phyloP scores from a whole-genome alignment of 371 early-diverging fungal genomes.

The Lichtheimia hyalospora region DNA sequence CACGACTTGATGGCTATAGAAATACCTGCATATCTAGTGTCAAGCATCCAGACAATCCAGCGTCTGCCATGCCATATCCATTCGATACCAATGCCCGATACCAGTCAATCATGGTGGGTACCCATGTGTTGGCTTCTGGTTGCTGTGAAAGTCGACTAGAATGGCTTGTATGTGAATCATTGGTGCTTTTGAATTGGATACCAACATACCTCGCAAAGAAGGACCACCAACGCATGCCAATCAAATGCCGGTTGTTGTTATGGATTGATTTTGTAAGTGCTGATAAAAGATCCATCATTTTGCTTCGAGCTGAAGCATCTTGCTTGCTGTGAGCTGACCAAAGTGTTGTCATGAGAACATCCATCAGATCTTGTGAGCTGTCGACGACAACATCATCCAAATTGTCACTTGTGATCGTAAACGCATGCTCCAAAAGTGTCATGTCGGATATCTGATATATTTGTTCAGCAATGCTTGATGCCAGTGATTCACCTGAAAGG shows the following conservation, averaged over 20 bases:
- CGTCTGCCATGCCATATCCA: neutral
- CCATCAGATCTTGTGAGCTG: constrained; percentile 26
- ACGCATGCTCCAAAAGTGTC: neutral
- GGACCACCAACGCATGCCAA: constrained; percentile 46
- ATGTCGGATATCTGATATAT: neutral
- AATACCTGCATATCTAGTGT: constrained; percentile 30
- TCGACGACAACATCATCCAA: constrained; percentile 17
- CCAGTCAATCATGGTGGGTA: constrained; percentile 2
- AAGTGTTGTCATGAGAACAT: constrained; percentile 26
- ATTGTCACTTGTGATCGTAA: neutral
- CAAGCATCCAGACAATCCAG: constrained; percentile 16
- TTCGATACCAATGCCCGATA: neutral
- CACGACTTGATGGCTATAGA: neutral
- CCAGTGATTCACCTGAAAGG: constrained; percentile 36
- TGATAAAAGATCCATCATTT: constrained; percentile 25
- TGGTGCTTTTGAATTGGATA: neutral
- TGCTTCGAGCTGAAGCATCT: constrained; percentile 17
- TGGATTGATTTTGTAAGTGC: constrained; percentile 24
- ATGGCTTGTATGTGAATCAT: neutral
- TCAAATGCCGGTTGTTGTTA: constrained; percentile 18
- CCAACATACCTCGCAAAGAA: constrained; percentile 30
- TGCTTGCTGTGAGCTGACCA: constrained; percentile 14
- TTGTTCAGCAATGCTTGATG: neutral
- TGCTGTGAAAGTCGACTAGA: neutral
- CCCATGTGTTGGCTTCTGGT: neutral